Base-by-base conservation (phyloP, 352 stramenopile species). In the Pilasporangium apinafurcum region DNA sequence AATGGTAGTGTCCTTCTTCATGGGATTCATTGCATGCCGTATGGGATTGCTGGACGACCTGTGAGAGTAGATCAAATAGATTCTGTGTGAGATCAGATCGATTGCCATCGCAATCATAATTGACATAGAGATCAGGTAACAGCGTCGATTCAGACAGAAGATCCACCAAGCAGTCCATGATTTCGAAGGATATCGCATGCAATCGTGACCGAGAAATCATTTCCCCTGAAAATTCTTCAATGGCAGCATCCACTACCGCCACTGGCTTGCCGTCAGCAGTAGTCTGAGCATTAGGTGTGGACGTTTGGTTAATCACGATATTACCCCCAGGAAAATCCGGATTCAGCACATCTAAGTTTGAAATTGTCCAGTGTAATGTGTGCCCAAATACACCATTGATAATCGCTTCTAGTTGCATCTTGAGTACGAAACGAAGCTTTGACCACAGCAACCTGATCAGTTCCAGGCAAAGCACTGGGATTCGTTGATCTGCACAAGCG, bases 31-130 rank as follows among this genome's bases (percentile, higher is more conserved):
- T 65, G 38, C 79, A 91, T n/a, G 74, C 68, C 17, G 59, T 37
- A 34, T 87, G 79, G 0, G 73, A 86, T 26, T 86, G 65, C 7
- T 70, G 59, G 1, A 69, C 62, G n/a, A 71, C 84, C 29, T 86
- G 80, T 29, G 86, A 93, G 38, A 99, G 82, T 4, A 86, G 66
- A 42, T 98, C 95, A 59, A 98, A 99, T 5, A 99, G 59, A 40
- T 97, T 98, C 20, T 86, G 65, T 26, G 65, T 81, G 17, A 91
- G 49, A 41, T 91, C 75, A 12, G 91, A 97, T 53, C 96, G 97
- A 37, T 97, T 86, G n/a, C 96, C 82, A 51, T 98, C 95, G 54
- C 96, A 99, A 66, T 99, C 97, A 66, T 99, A 99, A 57, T 99
- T 99, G 25, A 98, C 83, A 55, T 99, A 99, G 9, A 99, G 53